These are phyloP conservation scores for Malassezia psittaci DNA, from an alignment of 1,284 basidiomycete species.

Conservation along the genomic window DNA sequence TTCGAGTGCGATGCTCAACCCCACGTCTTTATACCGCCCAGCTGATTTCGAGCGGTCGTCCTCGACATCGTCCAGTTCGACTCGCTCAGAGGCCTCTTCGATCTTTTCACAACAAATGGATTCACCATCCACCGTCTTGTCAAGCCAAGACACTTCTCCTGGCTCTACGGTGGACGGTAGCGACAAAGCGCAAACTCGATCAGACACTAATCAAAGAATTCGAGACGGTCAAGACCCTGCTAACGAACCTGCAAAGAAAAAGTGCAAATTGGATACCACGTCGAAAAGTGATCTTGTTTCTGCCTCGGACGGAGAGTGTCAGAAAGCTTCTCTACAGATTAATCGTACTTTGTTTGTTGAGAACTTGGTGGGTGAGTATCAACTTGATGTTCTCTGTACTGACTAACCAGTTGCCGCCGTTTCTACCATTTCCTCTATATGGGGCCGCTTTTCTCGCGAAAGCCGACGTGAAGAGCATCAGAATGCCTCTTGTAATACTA, in stretches of 20 bases:
- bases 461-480: conserved; percentile 2
- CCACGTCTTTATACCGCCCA: no score
- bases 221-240: no score
- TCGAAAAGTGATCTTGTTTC: no score
- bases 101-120: conserved; percentile 22
- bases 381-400: not conserved
- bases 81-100: conserved; percentile 20
- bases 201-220: not conserved
- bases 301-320: not conserved
- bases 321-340: not conserved
- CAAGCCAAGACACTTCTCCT: conserved; percentile 11
- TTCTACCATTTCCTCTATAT: conserved; percentile 9
- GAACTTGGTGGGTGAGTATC: conserved; percentile 14
- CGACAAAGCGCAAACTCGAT: not conserved
- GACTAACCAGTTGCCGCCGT: not conserved
- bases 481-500: conserved; percentile 9
- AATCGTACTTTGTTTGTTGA: conserved; percentile 13
- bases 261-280: not conserved
- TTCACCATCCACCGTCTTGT: conserved; percentile 13
- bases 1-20: not conserved
- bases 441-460: conserved; percentile 20
- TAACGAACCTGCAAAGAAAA: not conserved
- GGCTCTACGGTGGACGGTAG: conserved; percentile 2
- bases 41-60: no score
- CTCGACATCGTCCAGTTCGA: not conserved